Conservation (phyloP, 2,329 filamentous ascomycete genomes). For the Lachnellula subtilissima region DNA sequence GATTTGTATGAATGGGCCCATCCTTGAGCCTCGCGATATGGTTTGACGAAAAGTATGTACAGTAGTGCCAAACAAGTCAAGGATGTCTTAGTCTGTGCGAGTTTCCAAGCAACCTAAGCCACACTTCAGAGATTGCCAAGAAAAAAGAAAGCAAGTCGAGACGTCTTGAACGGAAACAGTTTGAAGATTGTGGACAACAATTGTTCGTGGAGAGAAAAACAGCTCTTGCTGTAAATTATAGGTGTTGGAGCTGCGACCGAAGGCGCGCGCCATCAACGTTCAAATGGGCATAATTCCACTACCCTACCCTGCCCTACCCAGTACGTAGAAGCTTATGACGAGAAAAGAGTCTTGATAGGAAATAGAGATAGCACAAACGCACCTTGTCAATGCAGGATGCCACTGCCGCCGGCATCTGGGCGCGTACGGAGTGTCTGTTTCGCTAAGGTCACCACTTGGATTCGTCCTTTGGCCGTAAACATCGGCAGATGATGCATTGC, state of each 20-base stretch:
- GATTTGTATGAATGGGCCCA: background rate
- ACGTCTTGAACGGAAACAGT: constrained; percentile 1
- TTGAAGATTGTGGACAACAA: background rate
- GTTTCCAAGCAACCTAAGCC: constrained; percentile 9
- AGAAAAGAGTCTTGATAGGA: background rate
- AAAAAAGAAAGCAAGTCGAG: constrained; percentile 2
- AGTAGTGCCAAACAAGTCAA: constrained; percentile 10
- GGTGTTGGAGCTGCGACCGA: background rate
- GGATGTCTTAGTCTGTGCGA: constrained; percentile 8
- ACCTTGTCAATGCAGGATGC: background rate
- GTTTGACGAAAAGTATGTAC: background rate
- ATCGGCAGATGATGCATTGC: constrained; percentile 6
- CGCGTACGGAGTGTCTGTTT: no score
- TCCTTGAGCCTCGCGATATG: constrained; percentile 1
- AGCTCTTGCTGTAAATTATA: background rate
- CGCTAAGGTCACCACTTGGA: no score
- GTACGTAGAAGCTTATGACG: background rate
- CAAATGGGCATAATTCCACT: background rate
- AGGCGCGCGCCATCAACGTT: background rate
- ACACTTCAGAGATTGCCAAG: background rate
- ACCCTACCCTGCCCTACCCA: background rate
- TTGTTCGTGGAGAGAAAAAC: background rate
- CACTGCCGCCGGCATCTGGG: no score
- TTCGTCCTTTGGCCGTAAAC: background rate
- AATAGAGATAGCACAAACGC: background rate